These are phyloP conservation scores for Tritrichomonas foetus DNA, from an alignment of 208 protist species.

Conservation along the genomic window DNA sequence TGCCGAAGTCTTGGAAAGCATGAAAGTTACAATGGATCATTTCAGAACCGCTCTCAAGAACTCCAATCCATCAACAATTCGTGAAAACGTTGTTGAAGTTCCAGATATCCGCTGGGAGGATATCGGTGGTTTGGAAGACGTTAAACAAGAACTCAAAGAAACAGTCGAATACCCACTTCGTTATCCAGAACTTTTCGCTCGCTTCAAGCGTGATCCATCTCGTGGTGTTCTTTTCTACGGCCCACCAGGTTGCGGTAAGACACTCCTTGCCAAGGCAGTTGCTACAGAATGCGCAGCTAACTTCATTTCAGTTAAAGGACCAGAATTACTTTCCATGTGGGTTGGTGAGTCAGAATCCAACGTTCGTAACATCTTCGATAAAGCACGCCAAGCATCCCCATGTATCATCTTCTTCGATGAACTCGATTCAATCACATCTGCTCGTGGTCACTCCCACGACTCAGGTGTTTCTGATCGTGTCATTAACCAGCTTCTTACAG, in stretches of 20 bases:
- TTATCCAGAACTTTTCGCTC: conserved; percentile 96
- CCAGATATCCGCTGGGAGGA: conserved; percentile 97
- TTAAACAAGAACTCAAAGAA: conserved; percentile 96
- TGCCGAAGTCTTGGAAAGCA: neutral
- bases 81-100: conserved; percentile 94
- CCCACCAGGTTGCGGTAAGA: conserved; percentile 97
- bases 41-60: conserved; percentile 82
- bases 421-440: conserved; percentile 67
- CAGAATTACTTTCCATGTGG: conserved; percentile 71
- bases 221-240: conserved; percentile 90
- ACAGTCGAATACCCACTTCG: conserved; percentile 97
- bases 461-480: conserved; percentile 66
- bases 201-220: conserved; percentile 93
- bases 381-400: conserved; percentile 73
- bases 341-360: conserved; percentile 70
- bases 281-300: conserved; percentile 98
- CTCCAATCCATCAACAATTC: conserved; percentile 91
- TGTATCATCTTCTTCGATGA: conserved; percentile 75
- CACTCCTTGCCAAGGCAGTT: conserved; percentile 88
- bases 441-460: conserved; percentile 59
- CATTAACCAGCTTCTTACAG: conserved; percentile 68
- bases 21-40: conserved; percentile 70
- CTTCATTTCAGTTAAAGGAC: conserved; percentile 99
- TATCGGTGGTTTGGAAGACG: conserved; percentile 94
- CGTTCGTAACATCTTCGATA: conserved; percentile 73